Evolutionary conservation across 2,329 filamentous ascomycete genomes (phyloP), one percentile per base, ranked within the genome.

Genomic region (Penicillium fuscoglaucum): DNA sequence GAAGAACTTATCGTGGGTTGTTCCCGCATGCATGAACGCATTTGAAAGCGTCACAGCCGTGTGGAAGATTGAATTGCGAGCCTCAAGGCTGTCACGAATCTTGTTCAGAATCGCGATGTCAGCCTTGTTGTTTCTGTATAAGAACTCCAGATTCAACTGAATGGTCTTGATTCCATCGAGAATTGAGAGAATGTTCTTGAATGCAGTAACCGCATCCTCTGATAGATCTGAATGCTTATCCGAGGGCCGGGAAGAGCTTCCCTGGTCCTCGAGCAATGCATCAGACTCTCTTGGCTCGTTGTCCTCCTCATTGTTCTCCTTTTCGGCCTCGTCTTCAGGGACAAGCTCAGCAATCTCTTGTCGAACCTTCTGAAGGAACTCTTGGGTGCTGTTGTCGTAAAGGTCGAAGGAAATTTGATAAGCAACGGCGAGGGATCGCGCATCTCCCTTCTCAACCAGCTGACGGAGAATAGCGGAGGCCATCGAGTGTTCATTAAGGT

Each of bases 1-100:
- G 86, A 99, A 98, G 80, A 99, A 99, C 71, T 93, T 96, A 78
- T 99, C 95, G 69, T 96, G 95, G 0, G 93, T 97, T 0, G 95
- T 99, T 59, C 95, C 96, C 54, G 96, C 93, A 74, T 99, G 96
- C 95, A 99, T 99, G 75, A 99, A 98, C 12, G 93, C 95, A 70
- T 98, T 98, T 71, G 93, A 95, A 70, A 99, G 95, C 0, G 95
- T 98, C 56, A 99, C 91, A 4, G 93, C 92, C 1, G 92, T 96
- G 76, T 99, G 95, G 84, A 98, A 98, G 67, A 99, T 99, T 33
- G 93, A 98, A 78, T 96, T 98, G 53, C 96, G 87, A 37, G 93
- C 92, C 73, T 99, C 95, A 17, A 99, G 81, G 67, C 93, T 97
- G 74, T 99, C 95, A 51, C 93, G 90, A 45, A 99, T 88, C 79